Conservation (phyloP, 2,329 filamentous ascomycete species). For the Colletotrichum lentis region DNA sequence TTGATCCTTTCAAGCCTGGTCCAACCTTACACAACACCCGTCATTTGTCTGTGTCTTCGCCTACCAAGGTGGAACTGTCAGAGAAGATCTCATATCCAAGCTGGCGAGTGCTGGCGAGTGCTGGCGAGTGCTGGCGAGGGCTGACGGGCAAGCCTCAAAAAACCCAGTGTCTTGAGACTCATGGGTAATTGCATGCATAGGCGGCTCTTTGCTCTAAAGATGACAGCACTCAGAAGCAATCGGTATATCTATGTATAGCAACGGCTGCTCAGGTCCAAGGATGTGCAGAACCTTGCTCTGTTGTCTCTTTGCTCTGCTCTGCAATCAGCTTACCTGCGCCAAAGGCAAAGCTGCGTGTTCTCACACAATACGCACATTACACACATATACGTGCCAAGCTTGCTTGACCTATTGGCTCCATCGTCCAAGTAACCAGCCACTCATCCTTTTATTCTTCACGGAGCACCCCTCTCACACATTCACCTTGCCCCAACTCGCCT, state of each 20-base stretch:
- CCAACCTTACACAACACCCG: conserved; percentile 49
- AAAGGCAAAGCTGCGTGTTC: not conserved
- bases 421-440: conserved; percentile 1
- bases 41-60: conserved; percentile 46
- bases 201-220: conserved; percentile 2
- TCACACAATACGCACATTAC: not conserved
- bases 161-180: conserved; percentile 33
- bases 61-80: conserved; percentile 46
- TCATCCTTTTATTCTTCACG: not conserved
- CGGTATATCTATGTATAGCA: conserved; percentile 27
- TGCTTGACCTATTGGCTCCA: not conserved
- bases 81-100: conserved; percentile 44
- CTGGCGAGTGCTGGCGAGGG: conserved; percentile 24
- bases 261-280: not conserved
- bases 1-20: conserved; percentile 18
- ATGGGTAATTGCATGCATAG: conserved; percentile 40
- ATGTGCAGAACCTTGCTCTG: not conserved
- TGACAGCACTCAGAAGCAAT: not conserved
- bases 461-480: not conserved
- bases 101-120: conserved; percentile 21
- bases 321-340: not conserved
- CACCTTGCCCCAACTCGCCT: not conserved
- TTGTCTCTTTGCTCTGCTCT: not conserved
- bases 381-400: not conserved
- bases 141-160: conserved; percentile 25